Conservation (phyloP, 345 rosid genomes). For the Citrus hindsii region DNA sequence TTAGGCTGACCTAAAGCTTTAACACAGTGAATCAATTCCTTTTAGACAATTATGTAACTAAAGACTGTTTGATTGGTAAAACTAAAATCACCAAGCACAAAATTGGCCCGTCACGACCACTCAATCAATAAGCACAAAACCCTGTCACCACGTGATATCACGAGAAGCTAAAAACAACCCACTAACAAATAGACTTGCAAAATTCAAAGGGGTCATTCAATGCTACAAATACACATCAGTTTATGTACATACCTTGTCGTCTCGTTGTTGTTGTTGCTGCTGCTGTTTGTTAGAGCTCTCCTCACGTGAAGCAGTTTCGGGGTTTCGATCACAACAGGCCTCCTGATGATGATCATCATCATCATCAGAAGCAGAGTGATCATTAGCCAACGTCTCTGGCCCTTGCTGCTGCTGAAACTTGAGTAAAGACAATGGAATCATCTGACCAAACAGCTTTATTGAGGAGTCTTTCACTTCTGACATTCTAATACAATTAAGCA, state of each 20-base stretch:
- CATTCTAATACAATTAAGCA: conserved; percentile 21
- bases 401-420: not conserved
- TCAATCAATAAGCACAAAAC: not conserved
- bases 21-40: not conserved
- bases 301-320: conserved; percentile 2
- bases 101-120: no score
- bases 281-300: not conserved
- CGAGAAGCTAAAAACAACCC: conserved; percentile 8
- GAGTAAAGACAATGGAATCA: conserved; percentile 27
- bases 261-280: not conserved
- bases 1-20: not conserved
- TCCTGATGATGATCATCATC: not conserved
- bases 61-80: not conserved
- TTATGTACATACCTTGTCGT: conserved; percentile 16
- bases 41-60: not conserved
- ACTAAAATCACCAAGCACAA: not conserved
- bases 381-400: not conserved
- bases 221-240: not conserved
- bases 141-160: not conserved
- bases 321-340: not conserved
- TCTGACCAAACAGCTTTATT: conserved; percentile 55
- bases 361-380: conserved; percentile 1
- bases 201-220: not conserved
- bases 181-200: not conserved
- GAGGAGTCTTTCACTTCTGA: conserved; percentile 26